Evolutionary conservation across 129 eudicot species (phyloP), one percentile per base, ranked within the genome.

Genomic region (Smallanthus sonchifolius): DNA sequence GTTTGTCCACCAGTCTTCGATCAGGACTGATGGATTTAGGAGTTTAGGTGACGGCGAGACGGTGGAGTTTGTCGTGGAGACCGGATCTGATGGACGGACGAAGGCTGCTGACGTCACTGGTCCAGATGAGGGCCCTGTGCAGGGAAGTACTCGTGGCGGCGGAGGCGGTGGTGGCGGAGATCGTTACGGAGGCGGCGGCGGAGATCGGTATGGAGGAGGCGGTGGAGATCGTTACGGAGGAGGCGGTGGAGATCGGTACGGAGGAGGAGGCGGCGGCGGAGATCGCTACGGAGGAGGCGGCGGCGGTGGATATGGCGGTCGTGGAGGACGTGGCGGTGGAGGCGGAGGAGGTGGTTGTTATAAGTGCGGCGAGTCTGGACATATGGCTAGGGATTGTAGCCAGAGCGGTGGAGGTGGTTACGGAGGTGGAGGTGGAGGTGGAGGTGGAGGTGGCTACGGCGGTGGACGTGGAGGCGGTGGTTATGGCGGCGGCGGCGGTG

Each of bases 1-100:
- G 10, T 92, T 93, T 28, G 97, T 90, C 44, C 97, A 93, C 32
- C 97, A 93, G 30, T 84, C 92, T 1, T 84, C 92, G 10, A 93
- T 93, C 73, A 85, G 83, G 30, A 49, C 96, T 1, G 97, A 90
- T 0, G 96, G 95, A 2, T 93, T 86, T 65, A 86, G 98, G 3
- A 87, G 92, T 76, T 81, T 93, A 11, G 92, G 91, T 0, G 98
- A 87, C 6, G 91, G 91, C 2, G 97, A 91, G 75, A 56, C 80
- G 9, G 97, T 91, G 2, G 97, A 91, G 88, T 91, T 55, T 10
- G 67, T 71, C 2, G 61, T 93, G 9, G 91, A 86, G 72, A 40
- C 78, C 14, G 89, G 92, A 28, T 65, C 73, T 67, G 97, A 86
- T 47, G 95, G 95, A 2, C 78, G 95, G 48, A 83, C 89, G 0